Evolutionary conservation across 306 rosid genomes (phyloP), one percentile per base, ranked within the genome.

Genomic region (Macrotyloma uniflorum): DNA sequence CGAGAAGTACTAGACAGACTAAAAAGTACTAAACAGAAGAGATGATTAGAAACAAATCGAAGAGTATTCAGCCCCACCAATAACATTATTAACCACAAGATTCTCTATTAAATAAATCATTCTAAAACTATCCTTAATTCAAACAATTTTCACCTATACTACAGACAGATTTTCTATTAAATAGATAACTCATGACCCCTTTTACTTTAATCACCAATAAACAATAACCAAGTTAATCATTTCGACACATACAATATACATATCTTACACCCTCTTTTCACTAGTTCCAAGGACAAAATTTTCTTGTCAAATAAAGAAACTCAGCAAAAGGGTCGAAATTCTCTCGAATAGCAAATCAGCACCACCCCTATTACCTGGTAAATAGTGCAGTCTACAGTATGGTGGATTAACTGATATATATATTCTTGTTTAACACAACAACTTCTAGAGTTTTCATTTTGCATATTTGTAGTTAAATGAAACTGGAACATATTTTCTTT

Each of bases 241-340:
- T 71, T 51, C 40, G 4, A 20, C 28, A 18, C 14, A 19, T 74
- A 61, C 2, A 18, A 6, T 18, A 51, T 33, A 10, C 5, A 16
- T 24, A 26, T 18, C 75, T 26, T 54, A 40, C 12, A 12, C 6
- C 23, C 20, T 16, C 55, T 79, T 79, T 36, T 43, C 1, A 7
- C 78, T 1, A 32, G 2, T 14, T 72, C 10, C 49, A 53, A 32
- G 33, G 15, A 55, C 43, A 36, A 8, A 1, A 9, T 19, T 38
- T 73, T 73, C 49, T 7, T 16, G 19, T 61, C 61, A 33, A 65
- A 36, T 36, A 65, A 22, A 66, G 57, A 57, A 51, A 73, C 19
- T 2, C 24, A 49, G 13, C 50, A 32, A 43, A n/a, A 49, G 73
- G 49, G 66, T 65, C 15, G 1, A 5, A 61, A 50, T 23, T 51